Conservation (phyloP, 768 basidiomycete genomes). For the Collybia mongolica region DNA sequence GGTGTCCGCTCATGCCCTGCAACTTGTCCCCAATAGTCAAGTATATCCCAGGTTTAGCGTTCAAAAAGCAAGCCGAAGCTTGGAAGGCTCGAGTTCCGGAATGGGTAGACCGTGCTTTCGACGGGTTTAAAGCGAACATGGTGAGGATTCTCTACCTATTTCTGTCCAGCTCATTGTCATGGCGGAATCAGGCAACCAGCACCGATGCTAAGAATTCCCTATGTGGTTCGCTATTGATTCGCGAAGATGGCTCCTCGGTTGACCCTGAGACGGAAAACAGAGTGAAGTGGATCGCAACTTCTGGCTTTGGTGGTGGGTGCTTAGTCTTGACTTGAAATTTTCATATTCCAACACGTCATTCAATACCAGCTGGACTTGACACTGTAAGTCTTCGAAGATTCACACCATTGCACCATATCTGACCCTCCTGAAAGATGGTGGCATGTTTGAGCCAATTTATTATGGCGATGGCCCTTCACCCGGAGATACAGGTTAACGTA, state of each 20-base stretch:
- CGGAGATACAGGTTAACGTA: conserved; percentile 11
- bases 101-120: conserved; percentile 16
- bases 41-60: conserved; percentile 10
- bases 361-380: conserved; percentile 12
- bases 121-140: conserved; percentile 14
- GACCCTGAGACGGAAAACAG: conserved; percentile 13
- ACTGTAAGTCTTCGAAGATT: conserved; percentile 5
- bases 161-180: neutral
- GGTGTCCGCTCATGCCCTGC: neutral
- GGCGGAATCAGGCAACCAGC: conserved; percentile 11
- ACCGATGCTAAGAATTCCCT: conserved; percentile 16
- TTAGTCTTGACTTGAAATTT: neutral
- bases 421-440: conserved; percentile 6
- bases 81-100: conserved; percentile 15
- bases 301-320: conserved; percentile 13
- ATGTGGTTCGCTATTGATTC: conserved; percentile 16
- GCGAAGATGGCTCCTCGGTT: conserved; percentile 10
- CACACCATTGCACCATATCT: neutral
- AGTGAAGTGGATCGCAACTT: conserved; percentile 18
- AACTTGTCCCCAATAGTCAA: conserved; percentile 5
- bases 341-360: neutral
- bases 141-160: neutral
- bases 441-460: conserved; percentile 15
- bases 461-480: conserved; percentile 15
- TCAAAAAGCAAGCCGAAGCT: conserved; percentile 12